phyloP scores from a whole-genome alignment of 2,329 filamentous ascomycete genomes.

The Phoma sp. region DNA sequence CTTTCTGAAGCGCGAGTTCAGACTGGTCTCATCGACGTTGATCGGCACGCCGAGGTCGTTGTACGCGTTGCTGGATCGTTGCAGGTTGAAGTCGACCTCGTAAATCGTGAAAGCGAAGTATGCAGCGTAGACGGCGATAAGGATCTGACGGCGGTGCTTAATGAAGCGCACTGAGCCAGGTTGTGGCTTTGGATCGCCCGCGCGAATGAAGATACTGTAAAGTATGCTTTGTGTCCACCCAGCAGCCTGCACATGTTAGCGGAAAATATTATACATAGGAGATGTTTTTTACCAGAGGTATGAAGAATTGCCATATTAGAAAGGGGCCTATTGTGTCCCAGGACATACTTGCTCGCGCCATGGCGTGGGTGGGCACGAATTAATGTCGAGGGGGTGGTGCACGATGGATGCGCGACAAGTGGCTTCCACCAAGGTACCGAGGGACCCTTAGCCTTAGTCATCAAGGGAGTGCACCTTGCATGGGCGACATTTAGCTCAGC shows the following conservation, averaged over 20 bases:
- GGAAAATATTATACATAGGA: background rate
- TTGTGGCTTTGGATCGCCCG: constrained; percentile 77
- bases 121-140: constrained; percentile 78
- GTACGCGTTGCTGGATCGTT: constrained; percentile 77
- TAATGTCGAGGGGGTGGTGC: background rate
- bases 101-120: constrained; percentile 94
- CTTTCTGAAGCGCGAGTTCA: constrained; percentile 85
- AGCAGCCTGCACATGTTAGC: constrained; percentile 37
- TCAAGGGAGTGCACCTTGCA: background rate
- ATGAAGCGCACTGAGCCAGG: constrained; percentile 72
- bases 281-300: constrained; percentile 32
- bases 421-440: constrained; percentile 9
- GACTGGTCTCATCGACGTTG: constrained; percentile 71
- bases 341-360: constrained; percentile 34
- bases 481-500: background rate
- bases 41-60: constrained; percentile 73
- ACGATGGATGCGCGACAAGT: constrained; percentile 13
- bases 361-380: constrained; percentile 10
- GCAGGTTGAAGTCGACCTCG: constrained; percentile 85
- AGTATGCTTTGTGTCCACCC: constrained; percentile 72
- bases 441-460: constrained; percentile 10
- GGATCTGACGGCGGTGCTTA: constrained; percentile 79
- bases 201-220: constrained; percentile 87
- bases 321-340: constrained; percentile 42
- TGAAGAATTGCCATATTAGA: constrained; percentile 45